Evolutionary conservation across 352 stramenopile genomes (phyloP), one percentile per base, ranked within the genome.

Genomic region (Globisporangium splendens): DNA sequence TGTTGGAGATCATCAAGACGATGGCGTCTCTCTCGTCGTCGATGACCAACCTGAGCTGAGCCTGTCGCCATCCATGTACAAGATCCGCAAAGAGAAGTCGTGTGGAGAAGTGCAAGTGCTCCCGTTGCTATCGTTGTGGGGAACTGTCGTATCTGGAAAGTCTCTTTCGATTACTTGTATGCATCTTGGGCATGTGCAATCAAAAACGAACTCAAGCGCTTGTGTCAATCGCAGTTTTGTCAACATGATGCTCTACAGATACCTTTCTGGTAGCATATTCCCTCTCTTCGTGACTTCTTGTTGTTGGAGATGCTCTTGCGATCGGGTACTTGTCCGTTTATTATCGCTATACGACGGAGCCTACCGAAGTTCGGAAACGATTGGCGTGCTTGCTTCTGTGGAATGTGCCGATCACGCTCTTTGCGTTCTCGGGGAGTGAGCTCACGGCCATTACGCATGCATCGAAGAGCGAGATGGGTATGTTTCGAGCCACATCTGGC

Each of bases 1-100:
- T 46, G 0, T 28, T 61, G 20, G 46, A 56, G n/a, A 46, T 74
- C 42, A 43, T 77, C 50, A 69, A 80, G 46, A 50, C 66, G 11
- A 33, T 77, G 55, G 63, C 69, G 31, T 75, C 72, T 8, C 33
- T 75, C 54, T 74, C 59, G 61, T 77, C 72, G 28, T 65, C 72
- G 39, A 52, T 62, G 38, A 73, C 69, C 63, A 72, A 68, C 56
- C 49, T 78, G 21, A n/a, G n/a, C n/a, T n/a, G n/a, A 76, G 69
- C 66, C 70, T 69, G 13, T 49, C 61, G 47, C 69, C 66, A 21
- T 67, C 62, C 11, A 74, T 78, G 38, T 66, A 72, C 50, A 58
- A 58, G n/a, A 76, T 80, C 62, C 59, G 74, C 63, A 71, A 74
- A 53, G 55, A 59, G 2, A 43, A 59, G 38, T 60, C 66, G 20